Evolutionary conservation across 176 grass and related monocot genomes (phyloP).

Genomic region (Bolboschoenus planiculmis): DNA sequence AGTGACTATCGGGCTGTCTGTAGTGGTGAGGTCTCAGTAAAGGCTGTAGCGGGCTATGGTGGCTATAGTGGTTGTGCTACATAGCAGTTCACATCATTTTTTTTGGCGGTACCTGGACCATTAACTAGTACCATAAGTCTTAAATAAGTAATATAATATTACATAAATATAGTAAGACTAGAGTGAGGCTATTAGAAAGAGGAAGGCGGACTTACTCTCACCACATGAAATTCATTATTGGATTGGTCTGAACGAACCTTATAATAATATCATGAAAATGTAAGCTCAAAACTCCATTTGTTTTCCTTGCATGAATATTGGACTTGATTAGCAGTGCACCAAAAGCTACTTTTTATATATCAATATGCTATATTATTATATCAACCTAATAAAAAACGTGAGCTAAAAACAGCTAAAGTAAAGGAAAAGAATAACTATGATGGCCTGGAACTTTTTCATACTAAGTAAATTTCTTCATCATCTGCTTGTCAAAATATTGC

Average conservation of each 20-base stretch:
- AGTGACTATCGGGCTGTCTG: background rate
- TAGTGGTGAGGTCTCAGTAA: background rate
- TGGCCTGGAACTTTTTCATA: background rate
- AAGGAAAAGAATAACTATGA: background rate
- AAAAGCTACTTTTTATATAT: background rate
- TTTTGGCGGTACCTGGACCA: background rate
- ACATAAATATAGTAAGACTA: background rate
- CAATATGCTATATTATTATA: background rate
- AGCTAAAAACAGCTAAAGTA: background rate
- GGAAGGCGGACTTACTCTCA: background rate
- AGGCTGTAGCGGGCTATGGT: background rate
- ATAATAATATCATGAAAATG: background rate
- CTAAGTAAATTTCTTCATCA: background rate
- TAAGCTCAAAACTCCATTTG: background rate
- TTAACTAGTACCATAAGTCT: background rate
- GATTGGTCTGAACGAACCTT: background rate
- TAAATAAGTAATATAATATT: background rate
- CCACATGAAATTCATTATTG: background rate
- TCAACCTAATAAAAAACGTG: background rate
- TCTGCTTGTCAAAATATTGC: background rate
- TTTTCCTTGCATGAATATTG: background rate
- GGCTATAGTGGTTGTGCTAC: background rate
- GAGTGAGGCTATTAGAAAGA: background rate
- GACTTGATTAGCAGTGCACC: background rate
- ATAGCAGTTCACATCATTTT: background rate